Base-by-base conservation (phyloP, 441 rosid genomes). In the Populus hybrid region DNA sequence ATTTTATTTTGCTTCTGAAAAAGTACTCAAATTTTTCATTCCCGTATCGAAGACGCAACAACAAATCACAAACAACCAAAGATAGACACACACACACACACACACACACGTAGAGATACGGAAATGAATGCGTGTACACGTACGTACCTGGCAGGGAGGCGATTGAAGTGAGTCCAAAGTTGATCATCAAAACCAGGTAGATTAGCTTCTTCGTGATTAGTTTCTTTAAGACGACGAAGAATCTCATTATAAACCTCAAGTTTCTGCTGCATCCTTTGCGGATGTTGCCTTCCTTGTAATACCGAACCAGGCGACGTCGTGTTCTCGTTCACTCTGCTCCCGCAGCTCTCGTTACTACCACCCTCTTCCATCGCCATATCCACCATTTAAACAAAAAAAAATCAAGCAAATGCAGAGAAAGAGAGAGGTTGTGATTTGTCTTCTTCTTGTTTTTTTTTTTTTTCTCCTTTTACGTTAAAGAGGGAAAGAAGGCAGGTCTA, bases 91-190 rank as follows among this genome's bases (percentile, higher is more conserved):
- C 23, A 9, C 14, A 61, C 65, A 21, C 24, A n/a, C 9, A 61
- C 1, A 9, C 9, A 31, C 69, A 38, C 45, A 21, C 18, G 29
- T 18, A 35, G 28, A 73, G 7, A 74, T 75, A 74, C 61, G 73
- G 71, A 64, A 42, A 20, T 3, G 59, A 36, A 72, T 12, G 66
- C 21, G 21, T n/a, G 20, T 21, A 18, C 14, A 18, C 40, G 72
- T 45, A 65, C 56, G 66, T 82, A 94, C 99, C 97, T 89, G 76
- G 95, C 90, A 75, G 99, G 98, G 28, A 96, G 94, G 74, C 99
- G 97, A 80, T 87, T 85, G 88, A 96, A 96, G 89, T 96, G 99
- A 75, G 90, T 83, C 98, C 98, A 96, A 59, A 96, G 98, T 81
- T 92, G 85, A 78, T 96, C 96, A 53, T 93, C 92, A 38, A 96